Percentiles rank a stretch among this genome's conserved stretches.
These are phyloP conservation scores for Chaetomium strumarium DNA, from an alignment of 2,329 filamentous ascomycete species.

Conservation along the genomic window DNA sequence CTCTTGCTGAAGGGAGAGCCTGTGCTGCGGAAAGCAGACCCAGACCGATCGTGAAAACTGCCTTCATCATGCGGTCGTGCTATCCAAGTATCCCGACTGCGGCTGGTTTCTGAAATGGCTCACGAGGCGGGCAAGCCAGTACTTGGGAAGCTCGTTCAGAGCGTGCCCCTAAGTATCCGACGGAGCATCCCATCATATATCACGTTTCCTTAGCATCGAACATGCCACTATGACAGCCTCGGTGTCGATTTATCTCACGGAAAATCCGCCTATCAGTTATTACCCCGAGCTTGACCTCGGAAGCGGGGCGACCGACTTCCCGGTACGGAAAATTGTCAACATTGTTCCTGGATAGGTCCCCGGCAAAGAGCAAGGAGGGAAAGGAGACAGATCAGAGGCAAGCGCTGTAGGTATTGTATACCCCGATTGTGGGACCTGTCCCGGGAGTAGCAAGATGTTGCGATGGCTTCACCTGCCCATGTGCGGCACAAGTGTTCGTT, in stretches of 20 bases:
- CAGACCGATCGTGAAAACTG: constrained; percentile 11
- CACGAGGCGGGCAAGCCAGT: no score
- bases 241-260: constrained; percentile 5
- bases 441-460: no score
- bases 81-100: background rate
- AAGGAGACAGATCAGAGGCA: background rate
- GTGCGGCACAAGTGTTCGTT: no score
- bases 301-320: constrained; percentile 19
- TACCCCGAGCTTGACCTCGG: constrained; percentile 20
- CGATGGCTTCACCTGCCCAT: no score
- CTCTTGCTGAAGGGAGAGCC: constrained; percentile 12
- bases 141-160: no score
- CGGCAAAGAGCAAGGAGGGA: background rate
- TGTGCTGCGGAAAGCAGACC: constrained; percentile 18
- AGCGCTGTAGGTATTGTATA: no score
- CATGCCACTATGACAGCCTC: background rate
- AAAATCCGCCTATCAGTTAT: constrained; percentile 9
- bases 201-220: background rate
- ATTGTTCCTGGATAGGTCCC: background rate
- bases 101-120: background rate
- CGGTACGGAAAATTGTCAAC: constrained; percentile 17
- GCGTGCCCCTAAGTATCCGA: background rate
- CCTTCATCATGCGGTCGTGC: constrained; percentile 14
- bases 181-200: background rate
- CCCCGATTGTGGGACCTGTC: no score